Conservation (phyloP, 1,284 basidiomycete species). For the Sporisorium iseilematis-ciliati region DNA sequence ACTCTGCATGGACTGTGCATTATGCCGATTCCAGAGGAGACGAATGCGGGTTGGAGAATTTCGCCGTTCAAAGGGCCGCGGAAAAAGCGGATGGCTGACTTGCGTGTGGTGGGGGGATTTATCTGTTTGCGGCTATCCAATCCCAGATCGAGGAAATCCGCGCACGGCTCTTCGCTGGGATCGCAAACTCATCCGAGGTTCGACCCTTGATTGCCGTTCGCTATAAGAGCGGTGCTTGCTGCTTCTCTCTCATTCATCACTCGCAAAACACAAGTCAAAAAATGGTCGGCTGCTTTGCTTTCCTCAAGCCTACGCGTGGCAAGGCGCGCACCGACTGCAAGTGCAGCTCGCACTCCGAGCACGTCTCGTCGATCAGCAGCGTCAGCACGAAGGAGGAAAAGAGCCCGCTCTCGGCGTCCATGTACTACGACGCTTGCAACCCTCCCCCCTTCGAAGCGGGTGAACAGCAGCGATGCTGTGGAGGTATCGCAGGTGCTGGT, state of each 20-base stretch:
- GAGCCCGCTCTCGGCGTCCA: constrained; percentile 30
- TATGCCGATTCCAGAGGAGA: too few species aligned
- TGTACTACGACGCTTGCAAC: constrained; percentile 50
- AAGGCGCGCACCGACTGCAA: constrained; percentile 17
- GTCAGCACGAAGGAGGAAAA: constrained; percentile 18
- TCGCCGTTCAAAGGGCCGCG: constrained; percentile 2
- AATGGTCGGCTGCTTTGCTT: constrained; percentile 43
- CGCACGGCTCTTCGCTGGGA: background rate
- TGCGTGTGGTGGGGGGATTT: background rate
- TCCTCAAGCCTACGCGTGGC: constrained; percentile 35
- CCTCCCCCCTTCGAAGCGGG: constrained; percentile 32
- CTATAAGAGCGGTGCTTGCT: background rate
- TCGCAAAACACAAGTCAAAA: too few species aligned
- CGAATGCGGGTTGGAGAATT: background rate
- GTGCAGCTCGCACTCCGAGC: constrained; percentile 11
- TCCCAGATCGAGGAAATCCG: background rate
- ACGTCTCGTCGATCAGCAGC: background rate
- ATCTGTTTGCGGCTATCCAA: background rate
- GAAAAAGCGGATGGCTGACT: background rate
- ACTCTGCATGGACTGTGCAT: too few species aligned
- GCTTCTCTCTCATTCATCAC: constrained; percentile 2
- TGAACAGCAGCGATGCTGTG: constrained; percentile 34
- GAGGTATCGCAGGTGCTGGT: constrained; percentile 11
- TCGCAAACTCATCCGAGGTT: background rate
- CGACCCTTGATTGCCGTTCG: background rate